Percentiles rank a stretch among this genome's conserved stretches.
Evolutionary conservation across 306 rosid genomes (phyloP).

Genomic region (Cyclanthera cordifolia): DNA sequence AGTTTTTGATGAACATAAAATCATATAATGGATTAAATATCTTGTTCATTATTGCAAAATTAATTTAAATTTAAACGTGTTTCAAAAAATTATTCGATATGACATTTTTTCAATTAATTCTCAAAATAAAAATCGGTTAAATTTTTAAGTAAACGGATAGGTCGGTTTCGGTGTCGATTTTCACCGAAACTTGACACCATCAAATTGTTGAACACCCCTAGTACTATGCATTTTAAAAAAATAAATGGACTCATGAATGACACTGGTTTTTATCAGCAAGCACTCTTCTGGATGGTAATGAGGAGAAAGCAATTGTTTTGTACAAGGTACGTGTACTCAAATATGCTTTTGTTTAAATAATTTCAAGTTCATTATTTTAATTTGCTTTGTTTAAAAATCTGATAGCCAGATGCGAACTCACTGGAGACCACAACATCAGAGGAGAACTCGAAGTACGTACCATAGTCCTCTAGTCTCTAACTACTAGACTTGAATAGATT

Average conservation of each 20-base stretch:
- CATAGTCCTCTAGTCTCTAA: slow-evolving; percentile 6
- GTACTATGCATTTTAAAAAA: too few species aligned
- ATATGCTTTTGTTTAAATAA: background rate
- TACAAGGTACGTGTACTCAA: slow-evolving; percentile 49
- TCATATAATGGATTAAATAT: too few species aligned
- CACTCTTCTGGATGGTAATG: slow-evolving; percentile 48
- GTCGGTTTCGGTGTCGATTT: too few species aligned
- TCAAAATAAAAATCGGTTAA: too few species aligned
- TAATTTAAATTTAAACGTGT: too few species aligned
- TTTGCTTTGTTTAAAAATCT: slow-evolving; percentile 18
- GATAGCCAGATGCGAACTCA: slow-evolving; percentile 58
- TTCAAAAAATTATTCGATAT: too few species aligned
- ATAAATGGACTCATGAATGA: slow-evolving; percentile 19
- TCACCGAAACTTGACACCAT: too few species aligned
- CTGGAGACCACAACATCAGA: slow-evolving; percentile 44
- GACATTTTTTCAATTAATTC: too few species aligned
- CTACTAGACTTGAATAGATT: background rate
- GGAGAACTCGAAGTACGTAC: slow-evolving; percentile 74
- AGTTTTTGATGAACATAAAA: too few species aligned
- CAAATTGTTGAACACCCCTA: too few species aligned
- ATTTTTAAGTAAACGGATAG: too few species aligned
- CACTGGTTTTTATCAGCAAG: slow-evolving; percentile 31
- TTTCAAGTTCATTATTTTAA: slow-evolving; percentile 9
- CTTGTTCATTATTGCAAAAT: too few species aligned
- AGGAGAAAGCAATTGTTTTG: slow-evolving; percentile 87